These are phyloP conservation scores for Myrica gale DNA, from an alignment of 306 rosid genomes.

Conservation along the genomic window DNA sequence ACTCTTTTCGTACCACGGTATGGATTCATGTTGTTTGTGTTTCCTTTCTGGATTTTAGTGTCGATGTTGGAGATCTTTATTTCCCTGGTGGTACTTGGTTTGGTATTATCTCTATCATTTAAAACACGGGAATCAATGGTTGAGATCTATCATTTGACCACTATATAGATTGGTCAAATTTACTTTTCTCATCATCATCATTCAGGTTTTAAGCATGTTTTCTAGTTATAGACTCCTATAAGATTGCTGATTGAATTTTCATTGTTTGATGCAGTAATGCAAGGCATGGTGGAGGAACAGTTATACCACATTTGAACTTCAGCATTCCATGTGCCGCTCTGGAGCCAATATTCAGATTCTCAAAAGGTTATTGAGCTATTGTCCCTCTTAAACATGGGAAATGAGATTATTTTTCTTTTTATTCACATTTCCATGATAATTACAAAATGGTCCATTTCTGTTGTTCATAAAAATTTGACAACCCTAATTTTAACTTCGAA, in stretches of 20 bases:
- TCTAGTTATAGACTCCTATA: conserved; percentile 7
- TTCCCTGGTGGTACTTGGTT: neutral
- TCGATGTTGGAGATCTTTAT: neutral
- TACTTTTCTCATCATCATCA: neutral
- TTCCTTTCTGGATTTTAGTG: conserved; percentile 7
- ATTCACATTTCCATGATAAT: neutral
- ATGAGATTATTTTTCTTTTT: neutral
- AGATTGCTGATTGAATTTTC: conserved; percentile 29
- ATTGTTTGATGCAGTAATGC: conserved; percentile 72
- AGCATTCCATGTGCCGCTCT: conserved; percentile 85
- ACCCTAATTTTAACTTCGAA: neutral
- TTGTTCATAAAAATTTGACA: neutral
- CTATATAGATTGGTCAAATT: neutral
- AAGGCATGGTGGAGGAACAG: conserved; percentile 79
- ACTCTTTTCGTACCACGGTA: neutral
- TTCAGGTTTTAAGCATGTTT: conserved; percentile 7
- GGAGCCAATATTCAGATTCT: conserved; percentile 62
- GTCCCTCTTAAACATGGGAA: neutral
- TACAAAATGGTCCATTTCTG: neutral
- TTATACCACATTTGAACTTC: conserved; percentile 90
- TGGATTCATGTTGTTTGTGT: neutral
- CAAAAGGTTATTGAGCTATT: conserved; percentile 51
- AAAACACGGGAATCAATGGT: conserved; percentile 2
- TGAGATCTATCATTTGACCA: neutral
- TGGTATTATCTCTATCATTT: conserved; percentile 11